Evolutionary conservation across 345 rosid species (phyloP), one percentile per base, ranked within the genome.

Genomic region (Citrus sp.): DNA sequence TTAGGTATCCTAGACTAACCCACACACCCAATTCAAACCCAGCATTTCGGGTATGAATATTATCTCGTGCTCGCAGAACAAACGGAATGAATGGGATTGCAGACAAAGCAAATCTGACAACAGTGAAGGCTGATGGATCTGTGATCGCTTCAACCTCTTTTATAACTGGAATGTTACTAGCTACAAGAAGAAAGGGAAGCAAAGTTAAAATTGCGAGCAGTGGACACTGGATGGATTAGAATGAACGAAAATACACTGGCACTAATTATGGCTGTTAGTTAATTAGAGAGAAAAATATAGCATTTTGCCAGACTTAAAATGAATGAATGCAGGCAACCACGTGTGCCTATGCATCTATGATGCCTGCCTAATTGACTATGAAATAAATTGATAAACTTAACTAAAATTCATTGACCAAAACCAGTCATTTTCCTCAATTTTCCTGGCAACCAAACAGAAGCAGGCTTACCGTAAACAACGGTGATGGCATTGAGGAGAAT

Each of bases 21-120:
- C 92, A 90, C 19, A 90, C 40, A 27, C 96, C 94, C 85, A 92
- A 85, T 86, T 90, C 94, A 59, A 88, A 80, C 71, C 90, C 94
- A 2, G 90, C 87, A 79, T 88, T 85, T 32, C 87, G 86, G 40
- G 86, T 92, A 34, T 86, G 42, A 18, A 72, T 84, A 82, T 86
- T 86, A 9, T 80, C 82, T 80, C 84, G 59, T 12, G 91, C 86
- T 73, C 56, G 73, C 46, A 77, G 32, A 66, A 89, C 83, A 77
- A 88, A 85, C 21, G 90, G 94, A 27, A 88, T 67, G 76, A 92
- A 89, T 1, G 90, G 90, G 27, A 92, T 82, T 8, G 92, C 90
- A 19, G 87, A 84, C 69, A 90, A 78, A 35, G 69, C 78, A 80
- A 90, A 90, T 78, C 93, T 78, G 76, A 86, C 88, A 46, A 84